Base-by-base conservation (phyloP, 192 early-diverging fungal species). In the Fimicolochytrium jonesii region DNA sequence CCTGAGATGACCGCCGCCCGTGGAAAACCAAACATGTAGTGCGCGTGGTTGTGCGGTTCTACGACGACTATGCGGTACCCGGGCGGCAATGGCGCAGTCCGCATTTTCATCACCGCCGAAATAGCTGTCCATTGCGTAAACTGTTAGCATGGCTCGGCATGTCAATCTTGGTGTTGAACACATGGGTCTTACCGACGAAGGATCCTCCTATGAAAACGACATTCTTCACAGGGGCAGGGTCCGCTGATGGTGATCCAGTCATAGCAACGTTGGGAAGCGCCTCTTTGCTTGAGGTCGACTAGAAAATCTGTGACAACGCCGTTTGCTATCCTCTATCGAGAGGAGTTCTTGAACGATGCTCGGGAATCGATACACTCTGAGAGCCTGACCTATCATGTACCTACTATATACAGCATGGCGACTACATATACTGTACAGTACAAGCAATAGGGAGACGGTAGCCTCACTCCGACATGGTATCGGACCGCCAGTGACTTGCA, bases 11-110 rank as follows among this genome's bases (percentile, higher is more conserved):
- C 83, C 49, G 65, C 56, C 2, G 83, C 83, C 7, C 83, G 79
- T 15, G 82, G 82, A 60, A 85, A 85, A 17, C 78, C 83, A 69
- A 83, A 85, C 49, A 84, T 82, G 67, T 83, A 84, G 29, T 85
- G 82, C 25, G 76, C 71, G 29, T 85, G 83, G 7, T 81, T 70
- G 41, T 75, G 79, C 48, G 66, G 61, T 65, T 85, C 83, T 20
- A 85, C 86, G 39, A 85, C 50, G 56, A 85, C 73, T 17, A 85
- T 20, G 11, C 80, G 74, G 41, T 85, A 80, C n/a, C 64, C 66
- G 15, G 68, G 44, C 0, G 75, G 72, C 22, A 79, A 37, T 3
- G 35, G 45, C 18, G 42, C 3, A 15, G 15, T 18, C 3, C 57
- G 57, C n/a, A 51, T 15, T 43, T 49, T 4, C 6, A 49, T 13